Conservation (phyloP, 2,329 filamentous ascomycete genomes). For the Cyphellophora europaea region DNA sequence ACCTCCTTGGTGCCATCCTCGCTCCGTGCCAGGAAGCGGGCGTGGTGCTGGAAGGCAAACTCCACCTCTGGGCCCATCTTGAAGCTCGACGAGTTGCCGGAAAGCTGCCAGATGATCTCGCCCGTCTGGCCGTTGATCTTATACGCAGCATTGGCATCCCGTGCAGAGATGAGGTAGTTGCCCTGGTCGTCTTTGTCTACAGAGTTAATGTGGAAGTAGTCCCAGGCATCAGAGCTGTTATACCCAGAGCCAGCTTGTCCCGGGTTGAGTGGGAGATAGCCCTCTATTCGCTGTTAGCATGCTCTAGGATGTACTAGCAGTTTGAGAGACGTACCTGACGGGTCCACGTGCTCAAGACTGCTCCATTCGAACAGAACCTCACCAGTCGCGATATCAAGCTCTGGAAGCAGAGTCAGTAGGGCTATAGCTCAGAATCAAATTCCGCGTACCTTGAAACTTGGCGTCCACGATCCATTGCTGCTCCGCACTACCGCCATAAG, state of each 20-base stretch:
- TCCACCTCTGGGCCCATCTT: constrained; percentile 32
- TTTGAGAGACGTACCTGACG: constrained; percentile 6
- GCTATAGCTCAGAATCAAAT: too few species aligned
- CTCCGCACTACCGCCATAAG: constrained; percentile 25
- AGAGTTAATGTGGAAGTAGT: constrained; percentile 48
- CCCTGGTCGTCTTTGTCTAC: constrained; percentile 39
- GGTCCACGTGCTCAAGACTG: constrained; percentile 33
- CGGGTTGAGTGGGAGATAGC: constrained; percentile 3
- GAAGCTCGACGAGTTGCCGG: too few species aligned
- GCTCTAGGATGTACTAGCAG: too few species aligned
- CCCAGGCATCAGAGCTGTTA: constrained; percentile 28
- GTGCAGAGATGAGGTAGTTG: constrained; percentile 34
- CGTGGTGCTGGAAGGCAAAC: constrained; percentile 44
- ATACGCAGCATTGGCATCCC: constrained; percentile 30
- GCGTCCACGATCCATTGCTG: constrained; percentile 34
- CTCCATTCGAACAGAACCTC: constrained; percentile 37
- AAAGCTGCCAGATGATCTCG: constrained; percentile 42
- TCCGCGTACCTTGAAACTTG: too few species aligned
- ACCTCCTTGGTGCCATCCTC: constrained; percentile 38
- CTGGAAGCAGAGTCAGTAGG: too few species aligned
- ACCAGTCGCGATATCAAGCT: constrained; percentile 34
- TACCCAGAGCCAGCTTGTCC: constrained; percentile 4
- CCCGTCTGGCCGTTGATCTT: constrained; percentile 34
- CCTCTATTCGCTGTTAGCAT: constrained; percentile 4
- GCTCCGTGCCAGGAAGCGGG: constrained; percentile 31